Base-by-base conservation (phyloP, 2,329 filamentous ascomycete genomes). In the Leptographium procerum region DNA sequence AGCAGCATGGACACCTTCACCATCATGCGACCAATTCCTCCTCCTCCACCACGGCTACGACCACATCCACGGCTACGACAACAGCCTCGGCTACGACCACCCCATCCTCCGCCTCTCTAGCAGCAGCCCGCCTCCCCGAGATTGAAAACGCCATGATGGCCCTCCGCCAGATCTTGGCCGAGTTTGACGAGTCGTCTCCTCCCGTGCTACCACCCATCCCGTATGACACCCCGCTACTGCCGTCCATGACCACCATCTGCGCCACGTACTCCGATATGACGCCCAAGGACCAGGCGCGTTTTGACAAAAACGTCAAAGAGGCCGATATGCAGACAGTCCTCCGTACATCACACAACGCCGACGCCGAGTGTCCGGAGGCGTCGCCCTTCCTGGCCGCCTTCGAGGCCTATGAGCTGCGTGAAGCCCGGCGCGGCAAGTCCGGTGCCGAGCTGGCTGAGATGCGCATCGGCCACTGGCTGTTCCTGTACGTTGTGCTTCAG, bases 141-240 rank as follows among this genome's bases (percentile, higher is more conserved):
- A 26, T 33, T 52, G 83, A 87, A 61, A 80, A 86, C 28, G 78
- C 82, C 13, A 77, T 83, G 29, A 80, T 85, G 45, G 89, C 88
- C 2, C 75, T 97, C 52, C 84, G 92, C 57, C 86, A 85, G 62
- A 81, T 96, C 14, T 78, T 96, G 62, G 85, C 82, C 64, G 92
- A 97, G 71, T 96, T 91, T 67, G 94, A 99, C 69, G 84, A 87
- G 60, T 92, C 88, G 10, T 89, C 86, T 16, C 90, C 92, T 1
- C 94, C 94, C 0, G 91, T 97, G 0, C 82, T 92, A 60, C 94
- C 94, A 0, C 90, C 92, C 0, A 84, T 97, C 58, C 92, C 94
- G 0, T 97, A 92, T 67, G 92, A 97, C 68, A 77, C 89, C 5
- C 92, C 94, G 3, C 81, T 85, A 63, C 72, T 95, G 28, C 92